A percentile compares a stretch with the other conserved stretches of the same genome.
These are phyloP conservation scores for Candida tetrigidarum DNA, from an alignment of 1,139 yeast species.

Conservation along the genomic window DNA sequence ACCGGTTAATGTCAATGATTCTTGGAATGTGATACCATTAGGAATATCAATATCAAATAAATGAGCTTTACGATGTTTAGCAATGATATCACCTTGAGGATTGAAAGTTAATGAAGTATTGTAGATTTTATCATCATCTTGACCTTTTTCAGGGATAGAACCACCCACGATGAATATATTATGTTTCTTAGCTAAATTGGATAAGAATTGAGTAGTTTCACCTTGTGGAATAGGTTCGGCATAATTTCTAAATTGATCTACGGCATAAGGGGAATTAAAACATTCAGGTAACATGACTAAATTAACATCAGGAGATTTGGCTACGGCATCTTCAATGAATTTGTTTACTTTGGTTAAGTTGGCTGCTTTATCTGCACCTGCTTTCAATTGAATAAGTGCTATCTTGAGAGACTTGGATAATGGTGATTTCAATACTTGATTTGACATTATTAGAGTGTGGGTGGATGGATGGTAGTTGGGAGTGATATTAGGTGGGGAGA, in stretches of 20 bases:
- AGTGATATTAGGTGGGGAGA: no score
- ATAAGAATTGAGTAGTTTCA: conserved; percentile 64
- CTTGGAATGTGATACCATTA: conserved; percentile 84
- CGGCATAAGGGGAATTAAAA: conserved; percentile 95
- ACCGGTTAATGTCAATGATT: conserved; percentile 72
- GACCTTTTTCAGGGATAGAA: conserved; percentile 76
- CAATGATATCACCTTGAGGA: conserved; percentile 73
- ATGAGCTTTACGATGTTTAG: conserved; percentile 88
- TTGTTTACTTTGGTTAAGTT: conserved; percentile 57
- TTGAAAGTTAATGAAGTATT: conserved; percentile 83
- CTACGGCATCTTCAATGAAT: conserved; percentile 54
- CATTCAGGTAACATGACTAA: conserved; percentile 86
- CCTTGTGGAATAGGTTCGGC: conserved; percentile 79
- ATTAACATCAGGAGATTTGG: conserved; percentile 53
- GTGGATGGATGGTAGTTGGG: not conserved
- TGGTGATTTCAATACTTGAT: conserved; percentile 35
- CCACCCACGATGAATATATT: conserved; percentile 81
- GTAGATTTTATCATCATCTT: conserved; percentile 60
- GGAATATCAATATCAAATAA: conserved; percentile 92
- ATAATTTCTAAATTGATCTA: conserved; percentile 80
- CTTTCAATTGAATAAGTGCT: conserved; percentile 78
- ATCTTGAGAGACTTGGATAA: conserved; percentile 50
- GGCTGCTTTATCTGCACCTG: conserved; percentile 67
- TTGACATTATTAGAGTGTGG: conserved; percentile 9
- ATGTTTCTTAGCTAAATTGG: conserved; percentile 64